A percentile compares a stretch with the other conserved stretches of the same genome.
Evolutionary conservation across 2,329 filamentous ascomycete genomes (phyloP).

Genomic region (Fusarium sp.): DNA sequence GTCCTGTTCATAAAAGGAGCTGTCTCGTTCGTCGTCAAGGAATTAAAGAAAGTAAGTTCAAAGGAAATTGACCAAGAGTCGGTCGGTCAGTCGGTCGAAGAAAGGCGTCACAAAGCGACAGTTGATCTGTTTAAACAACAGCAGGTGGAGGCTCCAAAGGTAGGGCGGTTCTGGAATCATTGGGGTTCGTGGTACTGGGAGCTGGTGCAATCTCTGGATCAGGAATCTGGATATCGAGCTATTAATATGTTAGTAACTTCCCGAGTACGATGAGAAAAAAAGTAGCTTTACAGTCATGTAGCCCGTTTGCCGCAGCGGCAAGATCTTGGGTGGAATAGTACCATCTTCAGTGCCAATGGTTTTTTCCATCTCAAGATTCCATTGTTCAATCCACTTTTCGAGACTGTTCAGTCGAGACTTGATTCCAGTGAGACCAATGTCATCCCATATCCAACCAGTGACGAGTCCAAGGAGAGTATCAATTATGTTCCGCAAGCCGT

Average conservation of each 20-base stretch:
- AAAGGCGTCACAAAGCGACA: neutral
- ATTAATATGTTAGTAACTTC: slow-evolving; percentile 11
- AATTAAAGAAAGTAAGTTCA: slow-evolving; percentile 35
- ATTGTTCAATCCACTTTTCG: slow-evolving; percentile 84
- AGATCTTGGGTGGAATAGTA: slow-evolving; percentile 70
- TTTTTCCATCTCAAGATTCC: slow-evolving; percentile 79
- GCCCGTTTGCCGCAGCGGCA: slow-evolving; percentile 81
- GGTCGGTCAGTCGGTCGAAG: slow-evolving; percentile 16
- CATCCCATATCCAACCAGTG: slow-evolving; percentile 96
- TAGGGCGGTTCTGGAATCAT: slow-evolving; percentile 47
- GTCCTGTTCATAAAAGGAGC: slow-evolving; percentile 37
- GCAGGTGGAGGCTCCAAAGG: slow-evolving; percentile 45
- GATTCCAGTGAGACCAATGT: slow-evolving; percentile 77
- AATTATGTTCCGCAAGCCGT: slow-evolving; percentile 76
- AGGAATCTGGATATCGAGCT: slow-evolving; percentile 84
- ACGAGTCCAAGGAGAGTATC: slow-evolving; percentile 81
- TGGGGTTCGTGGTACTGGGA: slow-evolving; percentile 52
- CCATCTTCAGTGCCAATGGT: slow-evolving; percentile 59
- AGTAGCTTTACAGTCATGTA: slow-evolving; percentile 77
- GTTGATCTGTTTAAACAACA: slow-evolving; percentile 27
- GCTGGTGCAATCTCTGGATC: slow-evolving; percentile 74
- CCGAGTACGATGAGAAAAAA: neutral
- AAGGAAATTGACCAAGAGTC: slow-evolving; percentile 11
- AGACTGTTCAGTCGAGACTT: slow-evolving; percentile 75
- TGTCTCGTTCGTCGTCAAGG: slow-evolving; percentile 37